phyloP scores from a whole-genome alignment of 75 land plant species.

The Larix kaempferi region DNA sequence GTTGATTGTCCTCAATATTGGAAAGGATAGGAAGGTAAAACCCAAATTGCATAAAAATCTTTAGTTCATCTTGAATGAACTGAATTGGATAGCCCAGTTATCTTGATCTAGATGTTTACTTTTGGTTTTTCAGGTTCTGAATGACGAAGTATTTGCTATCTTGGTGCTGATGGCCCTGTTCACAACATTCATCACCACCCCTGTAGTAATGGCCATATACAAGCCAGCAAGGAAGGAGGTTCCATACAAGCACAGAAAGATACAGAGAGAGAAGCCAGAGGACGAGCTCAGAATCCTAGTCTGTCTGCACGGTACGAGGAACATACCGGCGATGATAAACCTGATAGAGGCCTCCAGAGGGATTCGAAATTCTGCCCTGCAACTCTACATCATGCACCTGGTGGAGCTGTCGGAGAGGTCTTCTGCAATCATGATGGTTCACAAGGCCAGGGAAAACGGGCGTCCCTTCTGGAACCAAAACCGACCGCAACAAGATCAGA shows the following conservation, averaged over 20 bases:
- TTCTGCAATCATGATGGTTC: slow-evolving; percentile 39
- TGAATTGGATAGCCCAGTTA: not conserved
- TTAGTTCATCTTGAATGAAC: not conserved
- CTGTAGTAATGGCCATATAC: slow-evolving; percentile 59
- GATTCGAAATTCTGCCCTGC: slow-evolving; percentile 19
- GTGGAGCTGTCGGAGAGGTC: slow-evolving; percentile 57
- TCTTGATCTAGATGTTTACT: not conserved
- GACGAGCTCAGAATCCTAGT: slow-evolving; percentile 68
- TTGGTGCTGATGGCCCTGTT: slow-evolving; percentile 68
- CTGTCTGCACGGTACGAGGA: slow-evolving; percentile 57
- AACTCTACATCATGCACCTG: slow-evolving; percentile 54
- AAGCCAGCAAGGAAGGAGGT: slow-evolving; percentile 47
- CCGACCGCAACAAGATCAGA: slow-evolving; percentile 11
- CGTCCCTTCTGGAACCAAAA: slow-evolving; percentile 41
- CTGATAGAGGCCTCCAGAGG: slow-evolving; percentile 70
- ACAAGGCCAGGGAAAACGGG: slow-evolving; percentile 39
- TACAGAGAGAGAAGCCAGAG: slow-evolving; percentile 18
- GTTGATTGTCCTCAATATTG: slow-evolving; percentile 79
- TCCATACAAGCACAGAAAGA: slow-evolving; percentile 34
- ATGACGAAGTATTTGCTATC: slow-evolving; percentile 59
- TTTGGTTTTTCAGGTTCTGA: slow-evolving; percentile 35
- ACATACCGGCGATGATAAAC: slow-evolving; percentile 63
- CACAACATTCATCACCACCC: slow-evolving; percentile 90
- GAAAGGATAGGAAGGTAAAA: slow-evolving; percentile 50
- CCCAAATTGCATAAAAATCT: not conserved